These are phyloP conservation scores for Fusarium luffae DNA, from an alignment of 2,329 filamentous ascomycete genomes.

Conservation along the genomic window DNA sequence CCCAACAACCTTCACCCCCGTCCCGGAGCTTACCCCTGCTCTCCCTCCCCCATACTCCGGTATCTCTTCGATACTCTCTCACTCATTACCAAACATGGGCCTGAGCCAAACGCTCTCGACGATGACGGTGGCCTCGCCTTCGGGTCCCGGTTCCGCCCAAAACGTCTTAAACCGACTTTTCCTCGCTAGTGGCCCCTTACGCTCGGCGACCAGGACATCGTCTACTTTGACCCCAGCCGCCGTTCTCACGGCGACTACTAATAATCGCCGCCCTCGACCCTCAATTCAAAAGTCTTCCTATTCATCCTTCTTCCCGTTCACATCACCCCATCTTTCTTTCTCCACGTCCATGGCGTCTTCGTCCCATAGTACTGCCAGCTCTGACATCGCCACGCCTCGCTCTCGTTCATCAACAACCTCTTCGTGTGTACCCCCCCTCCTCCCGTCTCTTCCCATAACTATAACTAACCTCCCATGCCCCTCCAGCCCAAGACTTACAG, in stretches of 20 bases:
- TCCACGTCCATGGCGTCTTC: slow-evolving; percentile 48
- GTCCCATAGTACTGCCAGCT: slow-evolving; percentile 58
- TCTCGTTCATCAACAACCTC: slow-evolving; percentile 58
- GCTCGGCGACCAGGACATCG: slow-evolving; percentile 43
- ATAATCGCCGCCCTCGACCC: slow-evolving; percentile 47
- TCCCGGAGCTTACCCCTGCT: slow-evolving; percentile 32
- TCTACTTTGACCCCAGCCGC: slow-evolving; percentile 37
- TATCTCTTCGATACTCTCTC: slow-evolving; percentile 38
- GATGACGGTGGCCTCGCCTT: slow-evolving; percentile 44
- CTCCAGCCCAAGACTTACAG: slow-evolving; percentile 62
- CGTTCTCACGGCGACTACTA: slow-evolving; percentile 43
- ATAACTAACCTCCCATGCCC: slow-evolving; percentile 63
- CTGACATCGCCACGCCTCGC: slow-evolving; percentile 66
- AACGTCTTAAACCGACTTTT: slow-evolving; percentile 51
- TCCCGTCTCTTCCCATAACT: slow-evolving; percentile 54
- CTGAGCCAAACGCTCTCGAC: slow-evolving; percentile 45
- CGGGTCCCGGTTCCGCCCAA: slow-evolving; percentile 45
- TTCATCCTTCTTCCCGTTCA: slow-evolving; percentile 36
- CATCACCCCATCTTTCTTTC: slow-evolving; percentile 43
- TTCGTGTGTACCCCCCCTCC: slow-evolving; percentile 59
- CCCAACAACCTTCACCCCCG: slow-evolving; percentile 30
- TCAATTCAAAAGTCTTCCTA: slow-evolving; percentile 41
- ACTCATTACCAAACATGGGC: slow-evolving; percentile 40
- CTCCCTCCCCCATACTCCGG: slow-evolving; percentile 35
- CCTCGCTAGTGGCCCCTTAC: slow-evolving; percentile 48